Base-by-base conservation (phyloP, 1,139 yeast genomes). In the Lodderomyces margitis region DNA sequence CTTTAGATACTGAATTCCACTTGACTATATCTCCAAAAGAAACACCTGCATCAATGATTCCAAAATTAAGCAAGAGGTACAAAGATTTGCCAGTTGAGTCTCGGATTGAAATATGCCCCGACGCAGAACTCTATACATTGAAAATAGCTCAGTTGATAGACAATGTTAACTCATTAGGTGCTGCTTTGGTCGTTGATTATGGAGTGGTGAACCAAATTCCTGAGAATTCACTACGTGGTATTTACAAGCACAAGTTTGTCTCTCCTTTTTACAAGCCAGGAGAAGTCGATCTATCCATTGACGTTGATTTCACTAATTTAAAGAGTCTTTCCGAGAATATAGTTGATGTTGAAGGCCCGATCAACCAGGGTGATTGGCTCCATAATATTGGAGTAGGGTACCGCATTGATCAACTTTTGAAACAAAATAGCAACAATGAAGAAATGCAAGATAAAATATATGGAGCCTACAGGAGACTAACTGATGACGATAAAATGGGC, bases 251-350 rank as follows among this genome's bases (percentile, higher is more conserved):
- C 58, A 75, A 78, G 52, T 75, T 87, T 52, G 92, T 85, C 1
- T 79, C 83, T n/a, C 95, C 96, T 1, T 83, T 86, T 48, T 69
- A 62, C 23, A 69, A 70, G 21, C 95, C 95, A 0, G 96, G 96
- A 3, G 78, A 80, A 36, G 91, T 86, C 3, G 96, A 87, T 62
- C 69, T 87, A 36, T 86, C 95, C 0, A 82, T 85, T 1, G 95
- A 87, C 55, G 96, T 87, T 10, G 96, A 87, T 58, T 87, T 87
- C 54, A 74, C 69, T 36, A 83, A 82, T 10, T 61, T 84, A 42
- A 49, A 59, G 9, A 53, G 48, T 16, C 46, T 48, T 37, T 23
- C 46, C 6, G 28, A 33, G 5, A 34, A 37, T 8, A 31, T 37
- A 9, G 57, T 54, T 19, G 47, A 52, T 16, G 61, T 71, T 0